Conservation (phyloP, 1,284 basidiomycete species). For the Lentinus polychrous region DNA sequence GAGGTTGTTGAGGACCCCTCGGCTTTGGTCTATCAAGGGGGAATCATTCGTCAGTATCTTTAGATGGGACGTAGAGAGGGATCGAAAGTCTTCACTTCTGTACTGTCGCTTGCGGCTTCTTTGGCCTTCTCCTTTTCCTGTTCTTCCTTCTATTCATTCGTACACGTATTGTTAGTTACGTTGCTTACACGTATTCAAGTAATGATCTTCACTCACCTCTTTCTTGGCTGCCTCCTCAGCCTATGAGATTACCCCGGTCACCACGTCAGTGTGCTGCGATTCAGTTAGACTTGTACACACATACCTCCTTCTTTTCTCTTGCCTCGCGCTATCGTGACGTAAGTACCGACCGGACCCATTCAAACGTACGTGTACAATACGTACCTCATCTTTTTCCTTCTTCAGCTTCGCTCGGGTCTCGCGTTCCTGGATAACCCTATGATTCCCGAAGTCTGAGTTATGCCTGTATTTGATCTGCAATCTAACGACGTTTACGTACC, state of each 20-base stretch:
- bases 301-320: conserved; percentile 64
- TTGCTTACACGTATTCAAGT: no score
- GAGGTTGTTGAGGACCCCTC: neutral
- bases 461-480: conserved; percentile 1
- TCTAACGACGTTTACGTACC: conserved; percentile 28
- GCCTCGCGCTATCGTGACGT: conserved; percentile 52
- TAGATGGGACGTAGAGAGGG: neutral
- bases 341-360: conserved; percentile 9
- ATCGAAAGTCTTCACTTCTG: conserved; percentile 1
- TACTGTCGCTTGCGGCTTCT: conserved; percentile 22
- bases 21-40: neutral
- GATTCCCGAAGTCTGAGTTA: conserved; percentile 9
- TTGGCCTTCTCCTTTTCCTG: conserved; percentile 34
- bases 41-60: conserved; percentile 26
- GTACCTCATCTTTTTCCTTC: conserved; percentile 78
- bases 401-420: conserved; percentile 76
- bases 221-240: conserved; percentile 37
- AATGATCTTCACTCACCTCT: conserved; percentile 21
- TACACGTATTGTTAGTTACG: neutral
- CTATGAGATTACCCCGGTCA: conserved; percentile 10
- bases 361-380: conserved; percentile 18
- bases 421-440: conserved; percentile 65
- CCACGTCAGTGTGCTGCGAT: neutral
- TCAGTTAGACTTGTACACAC: conserved; percentile 4
- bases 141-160: conserved; percentile 41